Percentiles rank a stretch among this genome's conserved stretches.
phyloP scores from a whole-genome alignment of 106 monocot species.

The Acanthochlamys bracteata region DNA sequence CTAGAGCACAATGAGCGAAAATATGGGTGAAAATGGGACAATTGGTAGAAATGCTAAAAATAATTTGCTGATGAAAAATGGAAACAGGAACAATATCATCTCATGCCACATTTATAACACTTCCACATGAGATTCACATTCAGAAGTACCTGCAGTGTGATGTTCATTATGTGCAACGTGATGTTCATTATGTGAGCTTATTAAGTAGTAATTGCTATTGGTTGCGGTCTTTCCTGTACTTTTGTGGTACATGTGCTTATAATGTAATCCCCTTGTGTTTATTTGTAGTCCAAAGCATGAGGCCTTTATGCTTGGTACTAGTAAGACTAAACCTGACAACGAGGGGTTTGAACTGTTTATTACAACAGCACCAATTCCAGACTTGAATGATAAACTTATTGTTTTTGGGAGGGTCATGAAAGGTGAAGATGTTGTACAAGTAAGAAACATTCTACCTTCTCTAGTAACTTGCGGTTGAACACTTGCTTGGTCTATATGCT shows the following conservation, averaged over 20 bases:
- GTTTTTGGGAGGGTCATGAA: constrained; percentile 89
- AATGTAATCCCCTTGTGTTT: background rate
- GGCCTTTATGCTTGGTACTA: constrained; percentile 96
- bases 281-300: constrained; percentile 83
- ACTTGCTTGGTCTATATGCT: no score
- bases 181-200: no score
- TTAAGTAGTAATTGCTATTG: background rate
- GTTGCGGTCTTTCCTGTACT: background rate
- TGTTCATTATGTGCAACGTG: no score
- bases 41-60: no score
- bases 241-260: background rate
- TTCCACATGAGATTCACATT: no score
- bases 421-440: constrained; percentile 96
- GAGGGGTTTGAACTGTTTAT: constrained; percentile 92
- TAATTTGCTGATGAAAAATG: no score
- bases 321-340: constrained; percentile 40
- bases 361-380: constrained; percentile 89
- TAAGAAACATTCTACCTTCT: constrained; percentile 5
- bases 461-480: no score
- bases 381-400: constrained; percentile 80
- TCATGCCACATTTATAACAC: no score
- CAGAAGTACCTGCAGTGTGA: no score
- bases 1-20: no score
- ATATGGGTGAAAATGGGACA: no score
- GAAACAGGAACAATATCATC: no score